A percentile compares a stretch with the other conserved stretches of the same genome.
phyloP scores from a whole-genome alignment of 768 basidiomycete genomes.

The Steccherinum ochraceum region DNA sequence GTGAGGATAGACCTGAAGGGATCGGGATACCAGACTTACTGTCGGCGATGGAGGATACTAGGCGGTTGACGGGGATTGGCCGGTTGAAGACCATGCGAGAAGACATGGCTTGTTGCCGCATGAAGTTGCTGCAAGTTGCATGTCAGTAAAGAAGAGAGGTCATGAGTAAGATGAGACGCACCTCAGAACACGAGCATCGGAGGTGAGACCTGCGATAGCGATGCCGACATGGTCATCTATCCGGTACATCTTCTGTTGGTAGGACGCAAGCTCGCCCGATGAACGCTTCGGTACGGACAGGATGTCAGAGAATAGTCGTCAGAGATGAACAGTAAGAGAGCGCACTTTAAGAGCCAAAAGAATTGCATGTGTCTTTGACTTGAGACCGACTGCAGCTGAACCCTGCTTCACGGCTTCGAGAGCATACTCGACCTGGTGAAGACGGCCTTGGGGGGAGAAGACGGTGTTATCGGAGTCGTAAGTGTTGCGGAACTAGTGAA shows the following conservation, averaged over 20 bases:
- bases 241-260: conserved; percentile 99
- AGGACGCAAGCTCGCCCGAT: conserved; percentile 96
- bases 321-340: conserved; percentile 1
- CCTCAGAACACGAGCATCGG: conserved; percentile 97
- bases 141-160: not conserved
- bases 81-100: conserved; percentile 94
- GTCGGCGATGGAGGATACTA: conserved; percentile 91
- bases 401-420: conserved; percentile 99
- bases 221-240: conserved; percentile 99
- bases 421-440: conserved; percentile 98
- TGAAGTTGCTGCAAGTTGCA: conserved; percentile 72
- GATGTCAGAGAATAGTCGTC: conserved; percentile 2
- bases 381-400: conserved; percentile 94
- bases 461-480: conserved; percentile 99
- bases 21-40: conserved; percentile 49
- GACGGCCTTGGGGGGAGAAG: conserved; percentile 91
- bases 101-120: conserved; percentile 97
- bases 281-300: conserved; percentile 63
- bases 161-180: conserved; percentile 28
- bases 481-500: conserved; percentile 78
- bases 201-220: conserved; percentile 97
- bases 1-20: not conserved
- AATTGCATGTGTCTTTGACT: conserved; percentile 92
- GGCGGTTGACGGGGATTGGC: conserved; percentile 88
- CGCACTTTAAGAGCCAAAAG: conserved; percentile 87